Conservation (phyloP, 176 grass and related monocot species). For the Elymus sibiricus region DNA sequence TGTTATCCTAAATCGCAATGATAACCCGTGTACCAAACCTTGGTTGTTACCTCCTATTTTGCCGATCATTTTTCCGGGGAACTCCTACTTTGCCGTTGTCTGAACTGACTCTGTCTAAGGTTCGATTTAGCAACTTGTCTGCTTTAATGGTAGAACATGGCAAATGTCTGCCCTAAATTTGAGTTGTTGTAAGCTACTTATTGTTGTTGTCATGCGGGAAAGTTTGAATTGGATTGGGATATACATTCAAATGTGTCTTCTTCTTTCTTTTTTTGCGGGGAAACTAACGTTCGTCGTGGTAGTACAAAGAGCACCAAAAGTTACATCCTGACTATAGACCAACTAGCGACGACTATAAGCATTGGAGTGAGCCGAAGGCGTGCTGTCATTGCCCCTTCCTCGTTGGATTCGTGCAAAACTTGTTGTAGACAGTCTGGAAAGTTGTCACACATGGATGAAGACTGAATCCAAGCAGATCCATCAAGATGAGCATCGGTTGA, state of each 20-base stretch:
- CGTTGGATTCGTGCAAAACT: too few relatives aligned
- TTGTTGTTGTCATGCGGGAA: background rate
- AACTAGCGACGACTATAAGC: too few relatives aligned
- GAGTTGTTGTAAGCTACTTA: background rate
- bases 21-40: background rate
- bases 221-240: slow-evolving; percentile 13
- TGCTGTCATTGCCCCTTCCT: too few relatives aligned
- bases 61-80: background rate
- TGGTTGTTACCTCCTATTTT: slow-evolving; percentile 2
- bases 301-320: too few relatives aligned
- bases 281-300: too few relatives aligned
- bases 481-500: too few relatives aligned
- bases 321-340: too few relatives aligned
- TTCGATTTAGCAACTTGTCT: background rate
- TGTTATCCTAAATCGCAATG: background rate
- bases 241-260: background rate
- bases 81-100: background rate
- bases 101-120: background rate
- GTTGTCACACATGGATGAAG: too few relatives aligned
- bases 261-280: too few relatives aligned
- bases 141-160: background rate
- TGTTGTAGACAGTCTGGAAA: too few relatives aligned
- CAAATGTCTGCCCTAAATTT: background rate
- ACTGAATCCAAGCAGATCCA: too few relatives aligned
- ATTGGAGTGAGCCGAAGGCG: too few relatives aligned